phyloP scores from a whole-genome alignment of 148 eudicot species.

The Rhododendron henanense region DNA sequence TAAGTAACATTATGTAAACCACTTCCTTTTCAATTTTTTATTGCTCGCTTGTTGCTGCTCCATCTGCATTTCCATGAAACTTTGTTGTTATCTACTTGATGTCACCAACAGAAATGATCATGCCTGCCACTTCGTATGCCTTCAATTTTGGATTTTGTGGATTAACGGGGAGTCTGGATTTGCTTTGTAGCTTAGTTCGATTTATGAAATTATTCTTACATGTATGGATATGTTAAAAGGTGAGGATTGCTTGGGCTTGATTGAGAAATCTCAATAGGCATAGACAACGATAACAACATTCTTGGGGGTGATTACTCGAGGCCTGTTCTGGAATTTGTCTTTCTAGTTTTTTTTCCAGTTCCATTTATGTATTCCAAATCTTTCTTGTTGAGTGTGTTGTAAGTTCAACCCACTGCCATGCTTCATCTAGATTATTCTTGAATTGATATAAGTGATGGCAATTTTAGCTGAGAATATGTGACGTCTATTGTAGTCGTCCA shows the following conservation, averaged over 20 bases:
- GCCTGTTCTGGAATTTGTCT: not conserved
- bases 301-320: not conserved
- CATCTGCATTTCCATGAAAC: not conserved
- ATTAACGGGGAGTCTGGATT: not conserved
- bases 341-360: not conserved
- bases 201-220: not conserved
- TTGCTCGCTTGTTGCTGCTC: not conserved
- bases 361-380: not conserved
- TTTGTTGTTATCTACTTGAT: not conserved
- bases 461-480: not conserved
- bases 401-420: not conserved
- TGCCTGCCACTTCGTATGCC: not conserved
- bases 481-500: constrained; percentile 6
- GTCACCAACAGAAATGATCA: not conserved
- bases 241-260: not conserved
- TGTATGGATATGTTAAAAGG: not conserved
- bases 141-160: not conserved
- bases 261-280: not conserved
- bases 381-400: not conserved
- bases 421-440: not conserved
- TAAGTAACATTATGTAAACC: not conserved
- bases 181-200: not conserved
- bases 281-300: not conserved
- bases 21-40: not conserved
- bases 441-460: not conserved